Evolutionary conservation across 2,329 filamentous ascomycete species (phyloP).

Genomic region (Penicillium decumbens): DNA sequence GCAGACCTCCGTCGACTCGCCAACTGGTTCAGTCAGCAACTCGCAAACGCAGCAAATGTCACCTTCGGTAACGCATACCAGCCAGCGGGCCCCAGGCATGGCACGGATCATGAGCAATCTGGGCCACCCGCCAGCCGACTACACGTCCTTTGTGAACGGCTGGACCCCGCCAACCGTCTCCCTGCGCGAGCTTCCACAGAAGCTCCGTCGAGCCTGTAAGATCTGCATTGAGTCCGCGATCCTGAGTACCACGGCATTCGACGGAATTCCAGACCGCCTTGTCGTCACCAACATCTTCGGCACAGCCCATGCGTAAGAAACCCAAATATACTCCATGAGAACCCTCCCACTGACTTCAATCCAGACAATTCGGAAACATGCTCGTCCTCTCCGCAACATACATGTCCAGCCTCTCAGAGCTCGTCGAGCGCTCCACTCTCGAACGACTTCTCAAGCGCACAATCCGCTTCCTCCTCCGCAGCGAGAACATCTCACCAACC

Average conservation of each 20-base stretch:
- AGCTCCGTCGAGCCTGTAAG: conserved; percentile 53
- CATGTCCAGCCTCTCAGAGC: conserved; percentile 58
- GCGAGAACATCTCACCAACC: conserved; percentile 68
- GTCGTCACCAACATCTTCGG: conserved; percentile 96
- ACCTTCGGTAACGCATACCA: conserved; percentile 29
- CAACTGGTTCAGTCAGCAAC: conserved; percentile 26
- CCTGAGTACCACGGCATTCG: conserved; percentile 79
- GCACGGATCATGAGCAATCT: conserved; percentile 33
- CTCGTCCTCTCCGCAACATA: conserved; percentile 82
- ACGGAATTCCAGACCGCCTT: conserved; percentile 57
- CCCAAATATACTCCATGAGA: neutral
- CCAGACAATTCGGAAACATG: conserved; percentile 93
- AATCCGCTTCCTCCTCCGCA: conserved; percentile 67
- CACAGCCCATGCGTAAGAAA: conserved; percentile 86
- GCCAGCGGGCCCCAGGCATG: conserved; percentile 29
- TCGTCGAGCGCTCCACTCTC: conserved; percentile 56
- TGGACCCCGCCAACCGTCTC: conserved; percentile 18
- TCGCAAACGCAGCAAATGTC: conserved; percentile 36
- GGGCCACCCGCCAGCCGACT: conserved; percentile 26
- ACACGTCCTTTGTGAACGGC: conserved; percentile 6
- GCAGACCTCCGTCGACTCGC: conserved; percentile 28
- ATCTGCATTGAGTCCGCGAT: conserved; percentile 70
- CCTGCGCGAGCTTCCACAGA: conserved; percentile 33
- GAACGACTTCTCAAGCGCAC: conserved; percentile 64
- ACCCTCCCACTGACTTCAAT: neutral